phyloP scores from a whole-genome alignment of 768 basidiomycete genomes.

The Lyophyllum shimeji region DNA sequence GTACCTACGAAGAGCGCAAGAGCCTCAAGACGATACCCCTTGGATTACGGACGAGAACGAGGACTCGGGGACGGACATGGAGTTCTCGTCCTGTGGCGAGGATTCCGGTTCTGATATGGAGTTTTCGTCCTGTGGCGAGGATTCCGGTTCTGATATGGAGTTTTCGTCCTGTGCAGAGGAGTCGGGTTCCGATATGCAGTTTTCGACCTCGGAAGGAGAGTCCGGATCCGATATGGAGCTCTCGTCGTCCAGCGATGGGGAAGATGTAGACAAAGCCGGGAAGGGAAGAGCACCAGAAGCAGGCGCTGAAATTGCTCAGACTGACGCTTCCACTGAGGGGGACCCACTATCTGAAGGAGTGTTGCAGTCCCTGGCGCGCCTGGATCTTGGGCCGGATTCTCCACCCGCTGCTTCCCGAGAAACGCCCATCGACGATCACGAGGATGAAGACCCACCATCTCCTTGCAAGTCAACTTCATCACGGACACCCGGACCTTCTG shows the following conservation, averaged over 20 bases:
- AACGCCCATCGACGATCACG: no score
- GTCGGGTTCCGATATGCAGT: conserved; percentile 11
- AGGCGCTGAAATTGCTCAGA: background rate
- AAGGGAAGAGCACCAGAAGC: background rate
- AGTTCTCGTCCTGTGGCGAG: background rate
- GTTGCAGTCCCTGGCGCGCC: background rate
- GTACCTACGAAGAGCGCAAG: no score
- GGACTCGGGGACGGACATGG: background rate
- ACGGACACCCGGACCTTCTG: background rate
- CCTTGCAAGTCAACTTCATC: no score
- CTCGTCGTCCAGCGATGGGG: background rate
- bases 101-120: conserved; percentile 11
- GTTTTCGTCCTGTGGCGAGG: conserved; percentile 5
- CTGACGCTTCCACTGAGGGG: background rate
- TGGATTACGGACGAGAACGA: background rate
- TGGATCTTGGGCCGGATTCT: background rate
- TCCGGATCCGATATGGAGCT: conserved; percentile 6
- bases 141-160: conserved; percentile 5
- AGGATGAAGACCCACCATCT: no score
- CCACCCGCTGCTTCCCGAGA: no score
- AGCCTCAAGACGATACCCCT: background rate
- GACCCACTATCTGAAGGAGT: background rate
- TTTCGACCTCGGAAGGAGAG: conserved; percentile 2
- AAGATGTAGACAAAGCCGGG: background rate
- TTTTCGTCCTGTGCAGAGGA: conserved; percentile 3